Base-by-base conservation (phyloP, 1,284 basidiomycete species). In the Heliocybe sulcata region DNA sequence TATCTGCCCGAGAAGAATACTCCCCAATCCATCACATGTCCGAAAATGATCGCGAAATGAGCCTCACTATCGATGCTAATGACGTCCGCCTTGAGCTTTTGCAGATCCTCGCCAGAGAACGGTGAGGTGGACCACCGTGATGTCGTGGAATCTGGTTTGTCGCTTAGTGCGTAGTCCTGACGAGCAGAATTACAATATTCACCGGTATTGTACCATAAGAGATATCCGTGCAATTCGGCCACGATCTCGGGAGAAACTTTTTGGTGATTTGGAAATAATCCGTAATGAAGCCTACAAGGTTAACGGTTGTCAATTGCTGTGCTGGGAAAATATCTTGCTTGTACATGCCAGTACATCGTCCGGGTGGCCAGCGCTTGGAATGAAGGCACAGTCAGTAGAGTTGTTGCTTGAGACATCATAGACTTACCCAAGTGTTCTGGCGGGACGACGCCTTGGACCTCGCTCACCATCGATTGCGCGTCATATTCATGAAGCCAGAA, bases 131-230 rank as follows among this genome's bases (percentile, higher is more conserved):
- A 76, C 12, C 68, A 70, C 16, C 64, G 54, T 0, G 79, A 80
- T 1, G 75, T 76, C 49, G 73, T 64, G n/a, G 64, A 57, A 59
- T 75, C 73, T 75, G 12, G 29, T 31, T 12, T 12, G 12, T 31
- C 20, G 23, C 22, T 12, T 19, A 2, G 12, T 11, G 31, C 27
- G n/a, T 53, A 35, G 19, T 25, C 3, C n/a, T 23, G 4, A 48
- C 27, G 31, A 14, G 19, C 4, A 16, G 49, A 45, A 14, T 54
- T 10, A 45, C 42, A 16, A 16, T 10, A 19, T 69, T 57, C 54
- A 80, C 83, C 82, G 47, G 74, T 71, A 55, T 72, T 71, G 16
- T 70, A 71, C 61, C 81, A 75, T 6, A 76, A 63, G 11, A 82
- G 61, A 47, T 80, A 69, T 54, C 76, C 77, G 22, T 70, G 63